Evolutionary conservation across 768 basidiomycete genomes (phyloP), one percentile per base, ranked within the genome.

Genomic region (Trametes maxima): DNA sequence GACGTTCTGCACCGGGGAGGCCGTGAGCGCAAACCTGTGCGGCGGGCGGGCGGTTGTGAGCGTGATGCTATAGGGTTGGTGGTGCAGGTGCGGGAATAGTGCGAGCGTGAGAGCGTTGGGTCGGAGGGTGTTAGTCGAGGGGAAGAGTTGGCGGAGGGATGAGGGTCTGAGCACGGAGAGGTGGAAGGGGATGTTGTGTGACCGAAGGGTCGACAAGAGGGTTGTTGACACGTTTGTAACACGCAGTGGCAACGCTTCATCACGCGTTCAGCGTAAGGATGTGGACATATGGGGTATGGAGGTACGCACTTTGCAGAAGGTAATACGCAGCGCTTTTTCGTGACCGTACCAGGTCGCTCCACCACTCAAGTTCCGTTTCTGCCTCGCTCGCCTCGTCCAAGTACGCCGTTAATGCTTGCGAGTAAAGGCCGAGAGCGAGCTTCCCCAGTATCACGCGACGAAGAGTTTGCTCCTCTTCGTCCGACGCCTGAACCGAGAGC

Each of bases 351-450:
- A 90, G 72, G 28, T 85, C 81, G 16, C 81, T 80, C 95, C 95
- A 98, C 89, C 90, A 97, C 46, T 90, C 84, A 19, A 90, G 85
- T 67, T 94, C 92, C 7, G 79, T 74, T 67, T 95, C 93, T 13
- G 87, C 84, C 36, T 85, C 72, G 10, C 83, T 77, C 1, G 94
- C 91, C 68, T 92, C 85, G 10, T 65, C 69, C 60, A 96, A 72
- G 59, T 86, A 84, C 21, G 77, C 68, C 63, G 92, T 83, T 67
- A 95, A 74, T 1, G 85, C 80, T 55, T 88, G 81, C 5, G 84
- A 77, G 68, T 93, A 94, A 16, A 91, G 61, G 8, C 80, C 80
- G 5, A 85, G 78, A 0, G 83, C 74, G 4, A 88, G 66, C 68
- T 80, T 84, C 39, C 76, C 72, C 7, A 83, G 63, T 13, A 87